These are phyloP conservation scores for Paraconiothyrium sp. DNA, from an alignment of 2,329 filamentous ascomycete species.

Conservation along the genomic window DNA sequence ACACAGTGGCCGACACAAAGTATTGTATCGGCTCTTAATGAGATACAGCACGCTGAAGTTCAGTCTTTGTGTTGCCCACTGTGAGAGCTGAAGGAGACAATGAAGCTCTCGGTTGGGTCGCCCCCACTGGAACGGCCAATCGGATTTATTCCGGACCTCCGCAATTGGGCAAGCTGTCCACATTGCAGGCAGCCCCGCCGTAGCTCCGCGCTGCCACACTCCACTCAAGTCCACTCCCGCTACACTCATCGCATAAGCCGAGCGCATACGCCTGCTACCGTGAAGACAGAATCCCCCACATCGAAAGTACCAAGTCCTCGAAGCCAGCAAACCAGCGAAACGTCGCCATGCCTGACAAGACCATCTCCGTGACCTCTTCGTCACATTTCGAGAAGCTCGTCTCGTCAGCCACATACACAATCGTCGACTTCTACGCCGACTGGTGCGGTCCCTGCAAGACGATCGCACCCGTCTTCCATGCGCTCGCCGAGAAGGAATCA, in stretches of 20 bases:
- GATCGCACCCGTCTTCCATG: conserved; percentile 61
- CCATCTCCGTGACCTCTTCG: conserved; percentile 42
- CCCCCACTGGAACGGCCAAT: conserved; percentile 1
- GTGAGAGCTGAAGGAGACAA: too few species aligned
- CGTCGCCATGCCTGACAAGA: conserved; percentile 42
- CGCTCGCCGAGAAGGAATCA: conserved; percentile 61
- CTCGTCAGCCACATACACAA: conserved; percentile 49
- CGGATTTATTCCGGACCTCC: conserved; percentile 2
- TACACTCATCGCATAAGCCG: background rate
- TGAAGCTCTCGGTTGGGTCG: background rate
- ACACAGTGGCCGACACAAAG: too few species aligned
- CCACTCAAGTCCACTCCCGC: background rate
- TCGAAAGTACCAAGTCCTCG: background rate
- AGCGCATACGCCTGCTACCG: background rate
- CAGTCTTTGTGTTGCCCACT: too few species aligned
- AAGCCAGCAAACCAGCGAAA: background rate
- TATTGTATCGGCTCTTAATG: too few species aligned
- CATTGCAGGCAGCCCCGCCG: conserved; percentile 2
- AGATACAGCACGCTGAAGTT: too few species aligned
- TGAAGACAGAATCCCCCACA: background rate
- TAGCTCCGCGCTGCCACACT: background rate
- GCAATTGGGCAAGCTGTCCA: conserved; percentile 10
- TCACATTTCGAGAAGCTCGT: conserved; percentile 49
- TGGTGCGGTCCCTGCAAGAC: conserved; percentile 68
- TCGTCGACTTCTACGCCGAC: conserved; percentile 64